Conservation (phyloP, 371 early-diverging fungal genomes). For the Cokeromyces recurvatus region DNA sequence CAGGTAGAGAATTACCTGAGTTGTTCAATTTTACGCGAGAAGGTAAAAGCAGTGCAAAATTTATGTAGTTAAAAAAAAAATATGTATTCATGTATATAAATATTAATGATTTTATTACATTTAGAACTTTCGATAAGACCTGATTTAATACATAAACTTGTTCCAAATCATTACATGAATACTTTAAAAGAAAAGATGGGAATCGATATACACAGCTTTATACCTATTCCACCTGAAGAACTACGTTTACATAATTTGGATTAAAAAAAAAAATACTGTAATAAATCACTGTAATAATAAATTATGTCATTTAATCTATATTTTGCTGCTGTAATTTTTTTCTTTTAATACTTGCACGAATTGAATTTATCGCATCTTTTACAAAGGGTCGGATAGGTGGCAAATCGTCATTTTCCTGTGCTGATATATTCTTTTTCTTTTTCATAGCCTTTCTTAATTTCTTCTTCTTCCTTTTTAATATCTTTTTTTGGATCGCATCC, state of each 20-base stretch:
- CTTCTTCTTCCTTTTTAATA: no score
- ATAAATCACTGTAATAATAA: no score
- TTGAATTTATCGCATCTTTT: no score
- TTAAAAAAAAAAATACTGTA: background rate
- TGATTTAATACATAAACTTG: constrained; percentile 53
- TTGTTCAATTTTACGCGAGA: constrained; percentile 85
- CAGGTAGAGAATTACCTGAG: constrained; percentile 77
- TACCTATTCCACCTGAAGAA: constrained; percentile 29
- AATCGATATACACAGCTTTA: constrained; percentile 38
- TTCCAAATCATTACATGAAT: constrained; percentile 61
- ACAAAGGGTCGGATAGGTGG: no score
- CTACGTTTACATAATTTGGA: constrained; percentile 7
- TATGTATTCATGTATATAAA: background rate
- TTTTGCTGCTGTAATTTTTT: no score
- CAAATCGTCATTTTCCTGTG: no score
- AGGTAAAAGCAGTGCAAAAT: constrained; percentile 48
- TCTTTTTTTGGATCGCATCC: no score
- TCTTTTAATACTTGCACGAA: no score
- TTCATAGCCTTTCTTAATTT: no score
- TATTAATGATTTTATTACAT: background rate
- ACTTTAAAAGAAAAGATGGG: constrained; percentile 38
- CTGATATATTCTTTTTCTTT: no score
- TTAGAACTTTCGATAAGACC: constrained; percentile 49
- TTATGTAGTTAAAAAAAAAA: no score
- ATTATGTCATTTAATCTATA: no score